Percentiles rank a stretch among this genome's conserved stretches.
Evolutionary conservation across 1,139 yeast species (phyloP).

Genomic region (Nakaseomyces uthaithaninus): DNA sequence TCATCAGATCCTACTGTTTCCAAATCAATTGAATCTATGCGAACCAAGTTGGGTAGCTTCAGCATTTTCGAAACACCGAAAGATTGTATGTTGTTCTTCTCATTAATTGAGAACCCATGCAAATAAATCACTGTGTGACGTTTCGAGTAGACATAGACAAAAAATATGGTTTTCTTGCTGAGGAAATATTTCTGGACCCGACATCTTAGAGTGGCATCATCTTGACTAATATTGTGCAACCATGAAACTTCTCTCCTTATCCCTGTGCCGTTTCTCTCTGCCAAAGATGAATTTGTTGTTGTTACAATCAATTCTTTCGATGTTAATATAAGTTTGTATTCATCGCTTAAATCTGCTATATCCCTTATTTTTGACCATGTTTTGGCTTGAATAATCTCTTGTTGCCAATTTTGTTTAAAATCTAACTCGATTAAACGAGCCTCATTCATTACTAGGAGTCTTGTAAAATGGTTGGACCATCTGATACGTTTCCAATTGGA

Average conservation of each 20-base stretch:
- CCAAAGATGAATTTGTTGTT: constrained; percentile 12
- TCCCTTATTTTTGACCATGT: constrained; percentile 53
- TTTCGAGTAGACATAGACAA: constrained; percentile 21
- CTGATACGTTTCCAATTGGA: constrained; percentile 48
- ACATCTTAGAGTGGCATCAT: constrained; percentile 49
- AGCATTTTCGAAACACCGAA: constrained; percentile 16
- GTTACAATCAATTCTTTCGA: constrained; percentile 51
- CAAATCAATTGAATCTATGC: neutral
- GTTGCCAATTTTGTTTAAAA: constrained; percentile 23
- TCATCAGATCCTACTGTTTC: constrained; percentile 1
- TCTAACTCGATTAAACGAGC: constrained; percentile 37
- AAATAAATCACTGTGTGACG: constrained; percentile 17
- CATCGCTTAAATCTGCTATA: constrained; percentile 29
- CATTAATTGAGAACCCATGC: constrained; percentile 18
- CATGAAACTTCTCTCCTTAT: constrained; percentile 49
- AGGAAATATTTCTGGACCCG: constrained; percentile 23
- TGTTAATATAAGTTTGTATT: constrained; percentile 43
- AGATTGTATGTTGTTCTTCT: constrained; percentile 15
- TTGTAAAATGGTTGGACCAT: constrained; percentile 37
- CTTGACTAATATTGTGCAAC: constrained; percentile 54
- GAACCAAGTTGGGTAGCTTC: constrained; percentile 11
- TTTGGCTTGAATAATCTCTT: constrained; percentile 42
- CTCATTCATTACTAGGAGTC: constrained; percentile 40
- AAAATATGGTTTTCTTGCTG: constrained; percentile 11
- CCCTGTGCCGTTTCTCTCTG: constrained; percentile 13